Evolutionary conservation across 2,329 filamentous ascomycete genomes (phyloP).

Genomic region (Botrytis paeoniae): DNA sequence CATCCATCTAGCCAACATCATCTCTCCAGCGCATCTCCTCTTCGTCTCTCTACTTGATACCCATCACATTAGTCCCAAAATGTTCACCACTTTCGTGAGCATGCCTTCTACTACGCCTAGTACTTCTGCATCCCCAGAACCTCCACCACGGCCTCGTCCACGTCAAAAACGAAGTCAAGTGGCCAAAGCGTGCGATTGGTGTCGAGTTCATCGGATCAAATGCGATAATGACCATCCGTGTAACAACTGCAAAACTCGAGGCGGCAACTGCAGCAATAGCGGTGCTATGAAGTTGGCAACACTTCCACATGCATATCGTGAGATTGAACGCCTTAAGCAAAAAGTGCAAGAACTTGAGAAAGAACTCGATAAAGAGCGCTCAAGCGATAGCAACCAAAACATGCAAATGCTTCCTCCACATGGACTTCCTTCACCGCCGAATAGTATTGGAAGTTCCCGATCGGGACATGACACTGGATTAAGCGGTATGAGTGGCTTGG

Average conservation of each 20-base stretch:
- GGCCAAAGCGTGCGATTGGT: conserved; percentile 42
- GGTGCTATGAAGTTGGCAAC: conserved; percentile 37
- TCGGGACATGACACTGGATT: conserved; percentile 7
- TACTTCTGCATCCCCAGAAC: conserved; percentile 14
- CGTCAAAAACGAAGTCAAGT: conserved; percentile 34
- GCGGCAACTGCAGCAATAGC: conserved; percentile 40
- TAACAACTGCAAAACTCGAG: conserved; percentile 41
- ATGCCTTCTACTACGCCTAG: conserved; percentile 18
- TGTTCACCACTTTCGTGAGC: conserved; percentile 19
- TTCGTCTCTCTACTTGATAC: background rate
- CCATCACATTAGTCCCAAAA: background rate
- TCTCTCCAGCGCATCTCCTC: background rate
- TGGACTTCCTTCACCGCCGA: conserved; percentile 20
- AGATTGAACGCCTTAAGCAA: conserved; percentile 41
- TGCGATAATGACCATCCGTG: conserved; percentile 44
- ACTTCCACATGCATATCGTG: conserved; percentile 36
- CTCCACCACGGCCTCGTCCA: conserved; percentile 15
- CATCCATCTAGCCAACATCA: background rate
- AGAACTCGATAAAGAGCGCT: conserved; percentile 25
- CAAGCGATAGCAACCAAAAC: conserved; percentile 8
- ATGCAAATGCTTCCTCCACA: conserved; percentile 21
- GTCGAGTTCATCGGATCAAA: conserved; percentile 44
- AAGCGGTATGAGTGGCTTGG: background rate
- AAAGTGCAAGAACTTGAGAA: conserved; percentile 38
- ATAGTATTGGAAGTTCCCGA: conserved; percentile 9